Evolutionary conservation across 2,329 filamentous ascomycete species (phyloP), one percentile per base, ranked within the genome.

Genomic region (Colletotrichum sp.): DNA sequence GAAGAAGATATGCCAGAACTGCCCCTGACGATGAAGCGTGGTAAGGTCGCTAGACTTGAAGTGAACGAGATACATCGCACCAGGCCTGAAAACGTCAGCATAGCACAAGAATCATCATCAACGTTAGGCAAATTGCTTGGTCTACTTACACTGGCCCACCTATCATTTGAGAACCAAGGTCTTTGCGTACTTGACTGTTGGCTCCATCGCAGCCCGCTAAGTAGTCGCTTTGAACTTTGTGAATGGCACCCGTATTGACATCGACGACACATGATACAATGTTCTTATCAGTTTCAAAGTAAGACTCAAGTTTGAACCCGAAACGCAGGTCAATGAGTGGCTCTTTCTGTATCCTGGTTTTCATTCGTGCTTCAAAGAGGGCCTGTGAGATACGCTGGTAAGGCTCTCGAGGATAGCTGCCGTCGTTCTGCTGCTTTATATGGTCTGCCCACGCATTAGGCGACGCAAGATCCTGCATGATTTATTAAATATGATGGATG

Each of bases 1-100:
- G 65, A 68, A 68, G 65, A 68, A 68, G 65, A 68, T 68, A 18
- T 68, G 65, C 65, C 65, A 68, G 8, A 68, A 48, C 16, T 68
- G 65, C 18, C 65, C 65, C 26, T 68, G 65, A 36, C 48, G 28
- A n/a, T 52, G 65, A 18, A 68, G 65, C 21, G 39, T 9, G 12
- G 65, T 55, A 13, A 68, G 65, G 16, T 68, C 65, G 18, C 5
- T 16, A n/a, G 65, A 68, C 30, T 68, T 68, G 65, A 68, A 68
- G 26, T 68, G 65, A 6, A 68, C 65, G 13, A 68, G 26, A 21
- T 52, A 68, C 65, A 68, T 57, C 12, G 43, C 43, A 21, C 43
- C 43, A 52, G 43, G 16, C n/a, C 43, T 21, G 43, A 12, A 21
- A 1, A 13, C 1, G 12, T 52, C 6, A 52, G 43, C 43, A 21